Evolutionary conservation across 768 basidiomycete genomes (phyloP), one percentile per base, ranked within the genome.

Genomic region (Trichaptum fuscoviolaceum): DNA sequence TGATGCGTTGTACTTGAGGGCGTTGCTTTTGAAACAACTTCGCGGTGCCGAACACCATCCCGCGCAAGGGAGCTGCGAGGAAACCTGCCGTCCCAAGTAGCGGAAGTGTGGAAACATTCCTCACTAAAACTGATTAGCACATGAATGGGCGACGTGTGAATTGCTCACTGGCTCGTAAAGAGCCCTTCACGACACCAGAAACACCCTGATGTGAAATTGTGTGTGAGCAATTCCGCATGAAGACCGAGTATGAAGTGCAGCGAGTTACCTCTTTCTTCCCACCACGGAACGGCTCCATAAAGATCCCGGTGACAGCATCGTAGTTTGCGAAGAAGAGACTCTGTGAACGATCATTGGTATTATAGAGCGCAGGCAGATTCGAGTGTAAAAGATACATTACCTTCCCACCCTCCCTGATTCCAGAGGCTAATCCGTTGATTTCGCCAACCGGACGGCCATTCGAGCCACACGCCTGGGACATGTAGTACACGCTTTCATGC

Each of bases 401-500:
- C 78, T 83, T 84, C 18, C 80, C 84, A 12, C 77, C 84, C 69
- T 83, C 84, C 64, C 75, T 79, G 7, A 85, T 67, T 0, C 84
- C 84, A 68, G 76, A 79, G 10, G 69, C 70, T 63, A 83, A 80
- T 65, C 77, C 78, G 0, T 77, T 77, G n/a, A 85, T 79, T 66
- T 80, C 77, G 5, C 79, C 81, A 3, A 74, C 64, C 64, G 76
- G 67, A 7, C 84, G 75, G 7, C 81, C 77, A 63, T 78, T 70
- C 0, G 81, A 82, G 15, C 84, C 81, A 70, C 80, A 79, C 62
- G 76, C 65, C 60, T 76, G 76, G 1, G 83, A 80, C 1, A 77
- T 74, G 36, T 82, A 81, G 61, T 78, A 74, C 36, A 85, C 76
- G 0, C 83, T 83, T 66, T 84, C 81, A 57, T 83, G 80, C 15